Base-by-base conservation (phyloP, 345 rosid species). In the Nephelium lappaceum region DNA sequence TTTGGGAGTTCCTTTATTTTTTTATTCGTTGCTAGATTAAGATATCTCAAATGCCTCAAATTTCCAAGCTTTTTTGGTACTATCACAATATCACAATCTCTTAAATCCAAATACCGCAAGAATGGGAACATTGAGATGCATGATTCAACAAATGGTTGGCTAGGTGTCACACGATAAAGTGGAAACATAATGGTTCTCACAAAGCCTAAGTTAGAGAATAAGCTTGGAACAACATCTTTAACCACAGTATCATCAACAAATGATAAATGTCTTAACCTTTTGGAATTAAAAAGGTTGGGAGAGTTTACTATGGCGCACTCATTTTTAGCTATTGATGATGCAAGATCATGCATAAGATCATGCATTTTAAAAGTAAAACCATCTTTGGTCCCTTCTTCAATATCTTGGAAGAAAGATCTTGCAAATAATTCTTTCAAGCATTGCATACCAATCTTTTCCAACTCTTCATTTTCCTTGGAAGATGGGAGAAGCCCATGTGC, bases 321-420 rank as follows among this genome's bases (percentile, higher is more conserved):
- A 0, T 4, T 10, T 18, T 67, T 47, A 2, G 80, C 76, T 8
- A 85, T 60, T 0, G 0, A 8, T 2, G 0, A 1, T 0, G 82
- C 85, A 65, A 82, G 84, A 53, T 80, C 81, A 57, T 81, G 85
- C 67, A 85, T 64, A 71, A 78, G 77, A 24, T 41, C 36, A n/a
- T 84, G 81, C 15, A 84, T 78, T 47, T 72, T 27, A 27, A 83
- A 18, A 2, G 4, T 0, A 0, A 3, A 36, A 0, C 1, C 4
- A 11, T 51, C 8, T 4, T 0, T 0, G 1, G 18, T 6, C 0
- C 0, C 19, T 12, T 23, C 5, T 16, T 2, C n/a, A 3, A 25
- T 41, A 5, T 79, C 79, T 1, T 85, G 80, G 14, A 85, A 85
- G 31, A 85, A 80, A 1, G 72, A 77, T 19, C 76, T 57, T 27